Evolutionary conservation across 108 stramenopile species (phyloP).

Genomic region (Pseudonitzschia pungens): DNA sequence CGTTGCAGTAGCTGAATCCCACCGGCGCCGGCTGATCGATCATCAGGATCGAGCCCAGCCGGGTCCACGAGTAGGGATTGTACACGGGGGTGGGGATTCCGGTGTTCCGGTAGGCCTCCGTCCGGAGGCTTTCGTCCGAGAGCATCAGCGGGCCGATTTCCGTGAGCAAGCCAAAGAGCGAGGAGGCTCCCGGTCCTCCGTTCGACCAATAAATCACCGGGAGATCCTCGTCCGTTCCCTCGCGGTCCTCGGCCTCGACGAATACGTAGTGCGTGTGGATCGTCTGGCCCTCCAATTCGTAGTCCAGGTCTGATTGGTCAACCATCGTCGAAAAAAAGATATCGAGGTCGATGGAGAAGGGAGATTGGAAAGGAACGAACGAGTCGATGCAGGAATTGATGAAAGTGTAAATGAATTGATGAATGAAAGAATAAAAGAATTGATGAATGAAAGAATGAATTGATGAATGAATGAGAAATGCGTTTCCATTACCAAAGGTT

Average conservation of each 20-base stretch:
- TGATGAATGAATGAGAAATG: no score
- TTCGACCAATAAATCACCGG: slow-evolving; percentile 78
- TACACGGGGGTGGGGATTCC: slow-evolving; percentile 67
- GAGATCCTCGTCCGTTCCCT: slow-evolving; percentile 32
- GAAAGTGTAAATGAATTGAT: background rate
- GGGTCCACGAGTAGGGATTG: slow-evolving; percentile 64
- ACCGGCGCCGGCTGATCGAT: slow-evolving; percentile 83
- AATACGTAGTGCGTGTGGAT: slow-evolving; percentile 65
- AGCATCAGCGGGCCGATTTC: slow-evolving; percentile 67
- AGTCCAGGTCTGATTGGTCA: slow-evolving; percentile 24
- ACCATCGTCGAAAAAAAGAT: background rate
- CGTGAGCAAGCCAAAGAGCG: slow-evolving; percentile 62
- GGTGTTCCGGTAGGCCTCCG: slow-evolving; percentile 39
- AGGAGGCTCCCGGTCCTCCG: slow-evolving; percentile 83
- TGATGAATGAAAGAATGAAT: no score
- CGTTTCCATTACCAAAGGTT: no score
- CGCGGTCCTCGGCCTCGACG: slow-evolving; percentile 48
- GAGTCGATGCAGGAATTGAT: background rate
- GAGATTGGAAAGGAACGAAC: background rate
- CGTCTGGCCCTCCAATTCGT: slow-evolving; percentile 41
- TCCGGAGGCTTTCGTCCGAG: slow-evolving; percentile 50
- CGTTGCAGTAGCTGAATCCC: slow-evolving; percentile 72
- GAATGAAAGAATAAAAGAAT: no score
- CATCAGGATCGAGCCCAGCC: slow-evolving; percentile 59
- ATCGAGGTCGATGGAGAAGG: no score